These are phyloP conservation scores for Citrullus amarus DNA, from an alignment of 306 rosid genomes.

Conservation along the genomic window DNA sequence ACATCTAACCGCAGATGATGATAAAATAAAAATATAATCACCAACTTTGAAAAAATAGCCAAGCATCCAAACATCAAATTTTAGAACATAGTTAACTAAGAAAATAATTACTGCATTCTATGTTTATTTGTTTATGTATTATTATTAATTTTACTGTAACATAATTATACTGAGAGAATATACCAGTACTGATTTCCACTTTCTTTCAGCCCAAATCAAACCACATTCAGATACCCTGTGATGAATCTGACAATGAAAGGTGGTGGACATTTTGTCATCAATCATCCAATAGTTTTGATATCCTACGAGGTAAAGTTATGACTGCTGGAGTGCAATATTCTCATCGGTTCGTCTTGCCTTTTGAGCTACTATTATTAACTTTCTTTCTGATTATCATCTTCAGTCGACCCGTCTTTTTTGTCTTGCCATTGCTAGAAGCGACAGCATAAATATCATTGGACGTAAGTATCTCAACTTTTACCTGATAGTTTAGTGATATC, in stretches of 20 bases:
- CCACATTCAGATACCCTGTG: constrained; percentile 18
- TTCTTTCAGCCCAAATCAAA: constrained; percentile 5
- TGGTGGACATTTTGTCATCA: constrained; percentile 42
- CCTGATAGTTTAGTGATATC: neutral
- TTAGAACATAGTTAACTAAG: neutral
- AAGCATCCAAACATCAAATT: neutral
- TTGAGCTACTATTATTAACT: neutral
- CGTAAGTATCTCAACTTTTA: constrained; percentile 46
- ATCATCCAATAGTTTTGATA: constrained; percentile 18
- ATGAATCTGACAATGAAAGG: constrained; percentile 73
- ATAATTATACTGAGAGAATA: neutral
- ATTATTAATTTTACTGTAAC: neutral
- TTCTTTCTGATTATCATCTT: constrained; percentile 11
- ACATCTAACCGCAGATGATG: neutral
- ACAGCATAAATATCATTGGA: constrained; percentile 63
- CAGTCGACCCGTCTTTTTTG: constrained; percentile 39
- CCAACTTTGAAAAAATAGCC: neutral
- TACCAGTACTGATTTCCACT: neutral
- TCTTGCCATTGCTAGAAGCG: constrained; percentile 53
- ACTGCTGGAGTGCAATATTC: neutral
- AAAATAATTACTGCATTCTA: neutral
- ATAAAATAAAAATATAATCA: neutral
- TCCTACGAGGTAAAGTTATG: constrained; percentile 14
- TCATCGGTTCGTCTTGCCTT: neutral
- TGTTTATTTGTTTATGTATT: neutral